Conservation (phyloP, 768 basidiomycete genomes). For the Agaricus bisporus region DNA sequence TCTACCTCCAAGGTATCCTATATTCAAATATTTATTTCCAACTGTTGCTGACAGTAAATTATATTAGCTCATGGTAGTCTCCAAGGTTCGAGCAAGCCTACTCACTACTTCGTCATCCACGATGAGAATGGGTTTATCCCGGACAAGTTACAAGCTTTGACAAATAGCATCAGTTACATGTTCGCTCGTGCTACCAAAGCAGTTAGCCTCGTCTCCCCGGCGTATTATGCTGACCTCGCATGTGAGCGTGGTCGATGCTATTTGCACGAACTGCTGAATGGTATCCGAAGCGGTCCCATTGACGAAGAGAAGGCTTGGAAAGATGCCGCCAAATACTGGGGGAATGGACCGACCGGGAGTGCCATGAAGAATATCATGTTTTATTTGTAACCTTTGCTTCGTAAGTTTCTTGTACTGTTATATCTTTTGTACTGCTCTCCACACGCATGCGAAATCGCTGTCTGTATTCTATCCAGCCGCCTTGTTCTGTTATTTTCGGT, state of each 20-base stretch:
- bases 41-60: not conserved
- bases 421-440: not conserved
- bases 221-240: slow-evolving; percentile 75
- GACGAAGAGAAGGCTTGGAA: slow-evolving; percentile 43
- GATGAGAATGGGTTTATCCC: slow-evolving; percentile 69
- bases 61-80: slow-evolving; percentile 65
- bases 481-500: no score
- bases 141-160: slow-evolving; percentile 65
- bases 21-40: not conserved
- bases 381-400: slow-evolving; percentile 42
- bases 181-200: slow-evolving; percentile 86
- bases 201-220: slow-evolving; percentile 76
- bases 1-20: slow-evolving; percentile 55
- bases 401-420: not conserved
- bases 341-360: slow-evolving; percentile 40
- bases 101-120: slow-evolving; percentile 79
- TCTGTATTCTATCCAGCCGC: not conserved
- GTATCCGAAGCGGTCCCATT: slow-evolving; percentile 22
- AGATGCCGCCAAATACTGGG: slow-evolving; percentile 56
- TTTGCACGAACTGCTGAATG: slow-evolving; percentile 64
- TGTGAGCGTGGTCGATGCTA: slow-evolving; percentile 67
- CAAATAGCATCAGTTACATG: slow-evolving; percentile 68
- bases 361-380: slow-evolving; percentile 68
- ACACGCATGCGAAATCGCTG: not conserved
- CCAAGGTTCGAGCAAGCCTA: slow-evolving; percentile 68